Percentiles rank a stretch among this genome's conserved stretches.
phyloP scores from a whole-genome alignment of 2,329 filamentous ascomycete species.

The Aspergillus sp. region DNA sequence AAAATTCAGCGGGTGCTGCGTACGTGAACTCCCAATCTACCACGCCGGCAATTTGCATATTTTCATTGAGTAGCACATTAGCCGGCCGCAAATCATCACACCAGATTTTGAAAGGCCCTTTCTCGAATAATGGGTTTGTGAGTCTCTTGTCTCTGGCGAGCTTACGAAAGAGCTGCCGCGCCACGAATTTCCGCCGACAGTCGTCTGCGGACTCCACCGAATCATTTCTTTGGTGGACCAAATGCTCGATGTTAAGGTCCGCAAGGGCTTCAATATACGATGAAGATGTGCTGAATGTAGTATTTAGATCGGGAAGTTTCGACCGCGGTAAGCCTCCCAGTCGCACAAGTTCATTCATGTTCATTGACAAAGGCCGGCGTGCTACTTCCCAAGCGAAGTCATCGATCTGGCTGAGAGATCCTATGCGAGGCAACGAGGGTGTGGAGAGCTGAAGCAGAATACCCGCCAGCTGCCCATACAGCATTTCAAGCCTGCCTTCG shows the following conservation, averaged over 20 bases:
- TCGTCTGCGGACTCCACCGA: slow-evolving; percentile 22
- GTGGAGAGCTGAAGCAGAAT: slow-evolving; percentile 8
- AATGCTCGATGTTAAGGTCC: slow-evolving; percentile 36
- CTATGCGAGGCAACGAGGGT: slow-evolving; percentile 3
- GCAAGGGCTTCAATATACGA: slow-evolving; percentile 34
- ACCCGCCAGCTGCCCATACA: slow-evolving; percentile 10
- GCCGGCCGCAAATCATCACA: slow-evolving; percentile 16
- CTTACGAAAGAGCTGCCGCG: slow-evolving; percentile 13
- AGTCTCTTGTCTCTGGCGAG: slow-evolving; percentile 9
- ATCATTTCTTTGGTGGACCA: slow-evolving; percentile 33
- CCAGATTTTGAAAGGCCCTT: slow-evolving; percentile 18
- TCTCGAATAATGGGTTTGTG: slow-evolving; percentile 11
- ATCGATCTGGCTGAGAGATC: slow-evolving; percentile 7
- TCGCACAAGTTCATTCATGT: slow-evolving; percentile 33
- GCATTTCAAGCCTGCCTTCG: slow-evolving; percentile 23
- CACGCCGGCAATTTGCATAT: slow-evolving; percentile 8
- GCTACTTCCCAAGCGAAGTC: slow-evolving; percentile 14
- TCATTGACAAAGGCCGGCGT: slow-evolving; percentile 32
- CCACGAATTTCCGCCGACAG: slow-evolving; percentile 15
- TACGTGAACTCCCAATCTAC: slow-evolving; percentile 19
- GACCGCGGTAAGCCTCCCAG: slow-evolving; percentile 13
- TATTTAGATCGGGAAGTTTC: slow-evolving; percentile 5
- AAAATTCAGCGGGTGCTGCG: slow-evolving; percentile 12
- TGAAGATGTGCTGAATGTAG: slow-evolving; percentile 21
- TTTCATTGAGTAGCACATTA: slow-evolving; percentile 10